Conservation (phyloP, 2,329 filamentous ascomycete genomes). For the Ophiostoma quercus region DNA sequence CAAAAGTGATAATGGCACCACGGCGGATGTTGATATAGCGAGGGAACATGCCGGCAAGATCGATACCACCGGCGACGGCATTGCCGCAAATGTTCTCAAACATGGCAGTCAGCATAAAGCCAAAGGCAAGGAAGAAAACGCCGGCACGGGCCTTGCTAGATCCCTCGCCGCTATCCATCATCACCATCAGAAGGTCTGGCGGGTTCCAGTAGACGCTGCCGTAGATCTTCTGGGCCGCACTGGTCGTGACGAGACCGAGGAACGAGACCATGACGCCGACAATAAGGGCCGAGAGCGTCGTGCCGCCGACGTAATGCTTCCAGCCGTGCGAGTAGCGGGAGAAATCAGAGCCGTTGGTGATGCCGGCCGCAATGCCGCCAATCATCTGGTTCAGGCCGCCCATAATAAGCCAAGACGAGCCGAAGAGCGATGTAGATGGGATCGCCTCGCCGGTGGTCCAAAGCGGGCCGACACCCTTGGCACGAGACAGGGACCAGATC, state of each 20-base stretch:
- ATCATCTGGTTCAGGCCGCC: slow-evolving; percentile 39
- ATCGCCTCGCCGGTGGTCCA: slow-evolving; percentile 26
- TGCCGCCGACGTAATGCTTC: slow-evolving; percentile 41
- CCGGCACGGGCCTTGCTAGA: slow-evolving; percentile 37
- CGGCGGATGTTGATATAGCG: slow-evolving; percentile 53
- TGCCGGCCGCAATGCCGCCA: slow-evolving; percentile 41
- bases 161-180: slow-evolving; percentile 34
- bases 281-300: slow-evolving; percentile 31
- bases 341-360: slow-evolving; percentile 44
- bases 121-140: slow-evolving; percentile 43
- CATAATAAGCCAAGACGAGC: neutral
- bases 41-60: slow-evolving; percentile 48
- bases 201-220: slow-evolving; percentile 41
- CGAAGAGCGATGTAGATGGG: neutral
- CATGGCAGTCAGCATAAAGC: slow-evolving; percentile 42
- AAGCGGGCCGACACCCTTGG: slow-evolving; percentile 33
- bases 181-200: slow-evolving; percentile 38
- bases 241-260: slow-evolving; percentile 37
- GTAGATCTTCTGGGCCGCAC: slow-evolving; percentile 32
- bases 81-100: slow-evolving; percentile 46
- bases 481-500: slow-evolving; percentile 36
- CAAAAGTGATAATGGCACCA: slow-evolving; percentile 45
- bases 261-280: slow-evolving; percentile 38
- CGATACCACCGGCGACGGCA: slow-evolving; percentile 49
- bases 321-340: slow-evolving; percentile 41